Conservation (phyloP, 2,329 filamentous ascomycete species). For the Fusarium albosuccineum region DNA sequence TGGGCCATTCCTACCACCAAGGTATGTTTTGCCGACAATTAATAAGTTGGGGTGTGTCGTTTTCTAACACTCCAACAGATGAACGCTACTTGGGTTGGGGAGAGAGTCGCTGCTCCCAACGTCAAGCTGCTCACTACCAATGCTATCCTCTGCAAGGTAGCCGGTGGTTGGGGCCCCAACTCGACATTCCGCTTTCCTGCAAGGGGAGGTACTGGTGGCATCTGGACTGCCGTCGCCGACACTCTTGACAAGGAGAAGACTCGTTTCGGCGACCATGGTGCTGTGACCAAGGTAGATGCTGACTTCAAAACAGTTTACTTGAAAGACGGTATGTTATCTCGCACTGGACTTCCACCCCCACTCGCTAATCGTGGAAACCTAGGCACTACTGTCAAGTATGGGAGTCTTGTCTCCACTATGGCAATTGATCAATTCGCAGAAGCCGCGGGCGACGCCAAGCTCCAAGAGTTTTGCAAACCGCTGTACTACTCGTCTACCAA, state of each 20-base stretch:
- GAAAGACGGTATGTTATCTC: neutral
- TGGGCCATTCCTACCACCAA: conserved; percentile 98
- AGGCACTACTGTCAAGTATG: neutral
- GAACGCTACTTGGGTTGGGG: conserved; percentile 97
- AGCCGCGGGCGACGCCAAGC: conserved; percentile 87
- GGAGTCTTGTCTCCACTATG: conserved; percentile 88
- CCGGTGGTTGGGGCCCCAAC: conserved; percentile 98
- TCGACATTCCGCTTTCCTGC: conserved; percentile 98
- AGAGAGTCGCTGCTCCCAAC: conserved; percentile 97
- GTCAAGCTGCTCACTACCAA: conserved; percentile 95
- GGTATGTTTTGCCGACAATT: conserved; percentile 62
- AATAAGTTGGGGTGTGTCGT: neutral
- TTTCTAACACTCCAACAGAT: conserved; percentile 70
- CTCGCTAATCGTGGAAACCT: neutral
- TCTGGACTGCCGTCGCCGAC: conserved; percentile 97
- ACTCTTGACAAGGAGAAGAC: conserved; percentile 94
- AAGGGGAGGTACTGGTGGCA: conserved; percentile 94
- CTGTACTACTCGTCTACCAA: conserved; percentile 98
- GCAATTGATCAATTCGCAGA: conserved; percentile 89
- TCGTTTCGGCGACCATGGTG: conserved; percentile 85
- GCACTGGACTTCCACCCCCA: neutral
- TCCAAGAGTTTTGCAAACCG: conserved; percentile 84
- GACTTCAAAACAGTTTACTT: conserved; percentile 81
- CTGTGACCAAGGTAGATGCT: conserved; percentile 88
- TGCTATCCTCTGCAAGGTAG: conserved; percentile 94